Percentiles rank a stretch among this genome's conserved stretches.
Conservation (phyloP, 192 early-diverging fungal species). For the Coemansia sp. region DNA sequence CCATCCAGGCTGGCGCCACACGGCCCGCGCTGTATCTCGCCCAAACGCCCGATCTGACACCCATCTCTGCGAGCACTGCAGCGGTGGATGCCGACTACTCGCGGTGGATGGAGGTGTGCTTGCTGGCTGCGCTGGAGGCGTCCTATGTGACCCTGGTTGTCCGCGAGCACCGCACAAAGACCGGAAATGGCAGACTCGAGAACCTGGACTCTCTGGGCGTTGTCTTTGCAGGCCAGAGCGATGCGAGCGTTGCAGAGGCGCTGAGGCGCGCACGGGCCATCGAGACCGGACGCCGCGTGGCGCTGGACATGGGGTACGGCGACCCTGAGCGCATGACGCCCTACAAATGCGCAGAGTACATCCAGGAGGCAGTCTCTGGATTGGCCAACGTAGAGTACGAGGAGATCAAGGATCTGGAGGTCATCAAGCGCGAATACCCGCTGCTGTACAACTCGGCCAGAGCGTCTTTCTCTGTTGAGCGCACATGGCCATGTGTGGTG, state of each 20-base stretch:
- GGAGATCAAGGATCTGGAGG: conserved; percentile 64
- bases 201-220: conserved; percentile 61
- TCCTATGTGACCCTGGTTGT: conserved; percentile 78
- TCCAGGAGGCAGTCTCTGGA: conserved; percentile 60
- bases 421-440: conserved; percentile 76
- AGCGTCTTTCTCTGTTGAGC: conserved; percentile 54
- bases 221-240: too few species aligned
- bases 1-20: conserved; percentile 60
- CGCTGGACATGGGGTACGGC: conserved; percentile 77
- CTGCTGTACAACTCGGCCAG: conserved; percentile 75
- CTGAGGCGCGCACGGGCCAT: conserved; percentile 62
- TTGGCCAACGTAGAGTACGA: conserved; percentile 56
- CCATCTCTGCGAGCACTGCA: too few species aligned
- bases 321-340: conserved; percentile 90
- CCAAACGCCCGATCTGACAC: conserved; percentile 40
- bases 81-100: conserved; percentile 57
- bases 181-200: conserved; percentile 43
- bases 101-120: conserved; percentile 67
- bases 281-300: conserved; percentile 68
- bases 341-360: conserved; percentile 63
- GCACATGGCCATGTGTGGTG: conserved; percentile 50
- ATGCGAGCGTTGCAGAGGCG: too few species aligned
- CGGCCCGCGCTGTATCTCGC: conserved; percentile 62
- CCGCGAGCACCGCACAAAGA: conserved; percentile 69
- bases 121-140: conserved; percentile 68